Evolutionary conservation across 140 eudicot genomes (phyloP).

Genomic region (Stevia rebaudiana): DNA sequence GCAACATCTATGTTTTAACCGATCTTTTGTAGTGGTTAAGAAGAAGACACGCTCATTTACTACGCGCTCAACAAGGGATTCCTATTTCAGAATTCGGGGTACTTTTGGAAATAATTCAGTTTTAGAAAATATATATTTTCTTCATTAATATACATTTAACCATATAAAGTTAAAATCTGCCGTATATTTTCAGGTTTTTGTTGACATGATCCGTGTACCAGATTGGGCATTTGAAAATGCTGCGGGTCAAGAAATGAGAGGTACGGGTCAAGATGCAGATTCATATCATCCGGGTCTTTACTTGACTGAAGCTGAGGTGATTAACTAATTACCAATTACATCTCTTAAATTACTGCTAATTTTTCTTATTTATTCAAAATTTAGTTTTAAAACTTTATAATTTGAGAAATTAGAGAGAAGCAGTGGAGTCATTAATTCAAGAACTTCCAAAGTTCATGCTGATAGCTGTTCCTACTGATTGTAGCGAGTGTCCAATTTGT

Average conservation of each 20-base stretch:
- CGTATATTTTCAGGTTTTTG: slow-evolving; percentile 48
- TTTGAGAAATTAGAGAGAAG: slow-evolving; percentile 66
- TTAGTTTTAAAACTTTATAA: neutral
- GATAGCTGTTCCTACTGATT: slow-evolving; percentile 88
- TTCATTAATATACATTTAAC: neutral
- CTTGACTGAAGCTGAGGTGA: slow-evolving; percentile 90
- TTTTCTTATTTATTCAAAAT: neutral
- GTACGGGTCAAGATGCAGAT: slow-evolving; percentile 82
- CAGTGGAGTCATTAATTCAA: slow-evolving; percentile 92
- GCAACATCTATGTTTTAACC: neutral
- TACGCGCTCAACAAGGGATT: slow-evolving; percentile 91
- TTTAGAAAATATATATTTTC: neutral
- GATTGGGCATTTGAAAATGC: slow-evolving; percentile 88
- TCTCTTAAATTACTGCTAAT: neutral
- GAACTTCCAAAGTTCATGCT: slow-evolving; percentile 89
- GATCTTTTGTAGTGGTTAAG: slow-evolving; percentile 61
- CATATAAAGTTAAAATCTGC: neutral
- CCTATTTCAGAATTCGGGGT: slow-evolving; percentile 89
- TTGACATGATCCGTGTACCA: slow-evolving; percentile 86
- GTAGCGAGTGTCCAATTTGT: slow-evolving; percentile 93
- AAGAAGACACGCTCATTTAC: slow-evolving; percentile 66
- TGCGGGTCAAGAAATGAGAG: slow-evolving; percentile 90
- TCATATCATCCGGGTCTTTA: slow-evolving; percentile 80
- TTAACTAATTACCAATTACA: no score
- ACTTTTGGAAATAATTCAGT: neutral